phyloP scores from a whole-genome alignment of 2,329 filamentous ascomycete genomes.

The Fusarium udum region DNA sequence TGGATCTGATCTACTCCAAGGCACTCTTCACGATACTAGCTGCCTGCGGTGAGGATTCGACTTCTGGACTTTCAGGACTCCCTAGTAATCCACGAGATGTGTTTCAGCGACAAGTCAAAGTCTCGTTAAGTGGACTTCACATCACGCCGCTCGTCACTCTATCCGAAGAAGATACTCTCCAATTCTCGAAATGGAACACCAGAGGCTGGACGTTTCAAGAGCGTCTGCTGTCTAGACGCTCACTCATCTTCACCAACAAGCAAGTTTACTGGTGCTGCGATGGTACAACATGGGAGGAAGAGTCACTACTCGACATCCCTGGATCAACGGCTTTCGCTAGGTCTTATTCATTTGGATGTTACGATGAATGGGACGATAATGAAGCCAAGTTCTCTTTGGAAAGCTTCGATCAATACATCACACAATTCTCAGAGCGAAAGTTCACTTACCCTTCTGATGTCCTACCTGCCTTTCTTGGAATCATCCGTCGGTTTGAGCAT shows the following conservation, averaged over 20 bases:
- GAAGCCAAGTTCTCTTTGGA: not conserved
- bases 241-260: constrained; percentile 8
- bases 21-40: not conserved
- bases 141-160: not conserved
- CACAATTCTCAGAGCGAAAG: constrained; percentile 3
- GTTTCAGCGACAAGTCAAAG: not conserved
- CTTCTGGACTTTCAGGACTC: not conserved
- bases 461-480: constrained; percentile 6
- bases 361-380: constrained; percentile 8
- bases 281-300: constrained; percentile 20
- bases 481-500: constrained; percentile 19
- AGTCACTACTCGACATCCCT: constrained; percentile 10
- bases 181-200: not conserved
- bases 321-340: not conserved
- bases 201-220: constrained; percentile 30
- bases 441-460: constrained; percentile 15
- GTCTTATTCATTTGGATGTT: not conserved
- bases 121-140: not conserved
- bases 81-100: not conserved
- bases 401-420: not conserved
- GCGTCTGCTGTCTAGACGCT: constrained; percentile 4
- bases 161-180: not conserved
- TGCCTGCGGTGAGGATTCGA: not conserved
- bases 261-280: constrained; percentile 24
- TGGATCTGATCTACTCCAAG: constrained; percentile 21